Conservation (phyloP, 2,329 filamentous ascomycete species). For the Colletotrichum siamense region DNA sequence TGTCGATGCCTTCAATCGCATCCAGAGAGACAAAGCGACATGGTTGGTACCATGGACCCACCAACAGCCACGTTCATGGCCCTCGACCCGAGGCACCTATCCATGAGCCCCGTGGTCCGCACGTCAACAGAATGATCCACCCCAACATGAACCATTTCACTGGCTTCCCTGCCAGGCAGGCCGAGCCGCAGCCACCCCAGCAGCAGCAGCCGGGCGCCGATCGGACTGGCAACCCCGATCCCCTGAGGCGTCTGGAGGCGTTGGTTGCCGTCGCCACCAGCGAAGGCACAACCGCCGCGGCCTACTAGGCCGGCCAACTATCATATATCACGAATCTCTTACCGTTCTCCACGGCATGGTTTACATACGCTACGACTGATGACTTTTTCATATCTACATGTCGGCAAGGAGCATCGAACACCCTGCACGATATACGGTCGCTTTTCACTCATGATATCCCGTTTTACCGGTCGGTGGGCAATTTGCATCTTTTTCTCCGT, state of each 20-base stretch:
- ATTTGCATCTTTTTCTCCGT: not conserved
- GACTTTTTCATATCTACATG: not conserved
- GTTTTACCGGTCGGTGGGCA: not conserved
- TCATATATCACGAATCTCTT: not conserved
- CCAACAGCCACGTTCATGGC: conserved; percentile 32
- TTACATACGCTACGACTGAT: conserved; percentile 14
- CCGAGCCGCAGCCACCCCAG: conserved; percentile 24
- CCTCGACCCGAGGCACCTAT: conserved; percentile 26
- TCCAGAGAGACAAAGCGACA: conserved; percentile 70
- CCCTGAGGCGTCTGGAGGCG: conserved; percentile 45
- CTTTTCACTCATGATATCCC: conserved; percentile 19
- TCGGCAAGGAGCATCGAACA: not conserved
- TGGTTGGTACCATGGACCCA: conserved; percentile 72
- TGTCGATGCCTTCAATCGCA: conserved; percentile 62
- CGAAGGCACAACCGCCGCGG: conserved; percentile 47
- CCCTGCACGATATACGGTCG: conserved; percentile 4
- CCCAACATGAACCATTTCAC: conserved; percentile 60
- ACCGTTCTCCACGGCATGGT: not conserved
- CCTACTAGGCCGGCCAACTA: conserved; percentile 32
- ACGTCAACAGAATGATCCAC: conserved; percentile 63
- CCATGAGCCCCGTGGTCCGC: conserved; percentile 41
- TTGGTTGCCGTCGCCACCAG: conserved; percentile 51
- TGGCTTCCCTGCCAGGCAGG: conserved; percentile 51
- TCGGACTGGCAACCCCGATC: conserved; percentile 33
- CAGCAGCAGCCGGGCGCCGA: conserved; percentile 28